Percentiles rank a stretch among this genome's conserved stretches.
Evolutionary conservation across 768 basidiomycete genomes (phyloP).

Genomic region (Tephrocybe rancida): DNA sequence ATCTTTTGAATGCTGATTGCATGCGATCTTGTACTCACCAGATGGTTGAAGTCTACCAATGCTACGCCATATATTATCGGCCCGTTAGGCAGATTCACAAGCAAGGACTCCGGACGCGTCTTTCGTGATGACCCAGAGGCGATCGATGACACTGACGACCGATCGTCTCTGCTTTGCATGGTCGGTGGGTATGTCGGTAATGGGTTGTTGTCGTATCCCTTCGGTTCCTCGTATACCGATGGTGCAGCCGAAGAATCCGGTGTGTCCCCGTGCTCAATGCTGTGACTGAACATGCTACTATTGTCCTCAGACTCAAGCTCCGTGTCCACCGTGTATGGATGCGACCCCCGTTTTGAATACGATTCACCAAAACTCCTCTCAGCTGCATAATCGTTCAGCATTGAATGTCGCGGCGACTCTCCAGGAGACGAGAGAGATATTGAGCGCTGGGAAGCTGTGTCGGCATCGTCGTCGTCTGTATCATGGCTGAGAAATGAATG

Average conservation of each 20-base stretch:
- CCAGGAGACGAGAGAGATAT: constrained; percentile 73
- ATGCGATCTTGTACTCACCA: constrained; percentile 52
- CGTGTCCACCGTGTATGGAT: constrained; percentile 51
- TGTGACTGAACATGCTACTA: constrained; percentile 49
- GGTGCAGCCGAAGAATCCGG: constrained; percentile 55
- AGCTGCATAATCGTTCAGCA: constrained; percentile 21
- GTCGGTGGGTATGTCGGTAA: constrained; percentile 64
- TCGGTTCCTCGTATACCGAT: constrained; percentile 45
- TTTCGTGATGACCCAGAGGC: constrained; percentile 69
- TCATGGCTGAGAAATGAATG: constrained; percentile 32
- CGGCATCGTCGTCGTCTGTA: constrained; percentile 57
- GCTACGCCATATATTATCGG: constrained; percentile 84
- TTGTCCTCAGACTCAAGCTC: constrained; percentile 60
- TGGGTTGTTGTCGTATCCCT: constrained; percentile 28
- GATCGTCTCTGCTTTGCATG: constrained; percentile 43
- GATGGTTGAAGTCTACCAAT: constrained; percentile 93
- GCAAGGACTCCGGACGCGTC: constrained; percentile 76
- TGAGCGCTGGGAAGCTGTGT: constrained; percentile 80
- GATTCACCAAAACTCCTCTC: constrained; percentile 20
- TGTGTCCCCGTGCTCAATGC: constrained; percentile 41
- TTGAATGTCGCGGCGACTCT: constrained; percentile 49
- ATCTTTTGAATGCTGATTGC: constrained; percentile 1
- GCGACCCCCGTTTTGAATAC: constrained; percentile 43
- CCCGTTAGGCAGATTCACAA: constrained; percentile 59
- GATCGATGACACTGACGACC: constrained; percentile 63